Percentiles rank a stretch among this genome's conserved stretches.
Evolutionary conservation across 1,284 basidiomycete species (phyloP).

Genomic region (Rhodofomes roseus): DNA sequence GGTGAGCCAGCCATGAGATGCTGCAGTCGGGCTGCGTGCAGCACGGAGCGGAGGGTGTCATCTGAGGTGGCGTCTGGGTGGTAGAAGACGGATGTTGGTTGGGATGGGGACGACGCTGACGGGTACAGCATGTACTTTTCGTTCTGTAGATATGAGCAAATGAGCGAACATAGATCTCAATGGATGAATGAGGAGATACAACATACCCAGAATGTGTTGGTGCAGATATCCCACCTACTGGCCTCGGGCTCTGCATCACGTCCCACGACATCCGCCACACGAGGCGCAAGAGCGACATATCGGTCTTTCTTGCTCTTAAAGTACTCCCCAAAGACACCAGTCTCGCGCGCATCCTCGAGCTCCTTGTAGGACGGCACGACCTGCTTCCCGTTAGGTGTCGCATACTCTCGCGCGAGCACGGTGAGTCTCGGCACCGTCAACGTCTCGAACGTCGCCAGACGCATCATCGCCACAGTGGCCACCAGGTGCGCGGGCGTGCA

Average conservation of each 20-base stretch:
- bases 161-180: background rate
- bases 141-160: conserved; percentile 13
- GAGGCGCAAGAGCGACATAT: conserved; percentile 22
- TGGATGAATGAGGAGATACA: too few relatives aligned
- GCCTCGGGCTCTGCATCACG: conserved; percentile 14
- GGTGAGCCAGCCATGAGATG: conserved; percentile 4
- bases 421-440: conserved; percentile 26
- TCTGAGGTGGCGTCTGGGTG: conserved; percentile 24
- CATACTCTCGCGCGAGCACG: conserved; percentile 22
- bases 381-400: conserved; percentile 5
- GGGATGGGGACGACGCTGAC: conserved; percentile 9
- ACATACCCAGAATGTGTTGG: conserved; percentile 24
- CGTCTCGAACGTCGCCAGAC: conserved; percentile 27
- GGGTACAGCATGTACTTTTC: conserved; percentile 28
- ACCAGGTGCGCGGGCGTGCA: conserved; percentile 23
- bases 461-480: conserved; percentile 27
- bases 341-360: conserved; percentile 16
- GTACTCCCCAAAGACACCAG: conserved; percentile 30
- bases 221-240: conserved; percentile 22
- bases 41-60: conserved; percentile 25
- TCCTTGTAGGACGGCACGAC: conserved; percentile 18
- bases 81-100: conserved; percentile 21
- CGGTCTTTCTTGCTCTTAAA: conserved; percentile 22
- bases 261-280: conserved; percentile 22
- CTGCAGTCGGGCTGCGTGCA: conserved; percentile 26